phyloP scores from a whole-genome alignment of 2,329 filamentous ascomycete genomes.

The Claviceps lovelessii region DNA sequence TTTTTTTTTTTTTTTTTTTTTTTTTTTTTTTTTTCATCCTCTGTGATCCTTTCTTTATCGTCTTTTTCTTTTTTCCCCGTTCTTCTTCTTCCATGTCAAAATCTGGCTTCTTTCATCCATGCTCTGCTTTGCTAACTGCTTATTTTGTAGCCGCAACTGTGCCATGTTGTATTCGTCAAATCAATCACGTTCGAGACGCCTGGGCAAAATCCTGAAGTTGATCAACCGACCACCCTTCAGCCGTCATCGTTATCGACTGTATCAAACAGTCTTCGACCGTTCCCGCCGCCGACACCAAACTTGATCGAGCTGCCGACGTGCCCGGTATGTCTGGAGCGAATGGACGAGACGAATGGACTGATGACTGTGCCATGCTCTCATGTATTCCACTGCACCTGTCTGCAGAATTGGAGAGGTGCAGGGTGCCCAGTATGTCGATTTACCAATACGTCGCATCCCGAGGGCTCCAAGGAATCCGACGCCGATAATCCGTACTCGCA shows the following conservation, averaged over 20 bases:
- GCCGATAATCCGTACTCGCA: conserved; percentile 34
- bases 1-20: not conserved
- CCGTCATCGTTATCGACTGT: conserved; percentile 24
- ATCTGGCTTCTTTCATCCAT: too few species aligned
- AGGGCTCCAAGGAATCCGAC: conserved; percentile 21
- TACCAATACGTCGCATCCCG: conserved; percentile 37
- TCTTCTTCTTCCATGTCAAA: not conserved
- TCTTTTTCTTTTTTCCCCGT: not conserved
- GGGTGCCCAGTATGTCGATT: conserved; percentile 93
- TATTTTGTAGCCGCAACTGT: conserved; percentile 61
- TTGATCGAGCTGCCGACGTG: conserved; percentile 88
- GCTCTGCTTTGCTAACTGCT: conserved; percentile 7
- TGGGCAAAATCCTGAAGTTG: conserved; percentile 31
- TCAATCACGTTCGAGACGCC: conserved; percentile 72
- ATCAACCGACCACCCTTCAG: conserved; percentile 40
- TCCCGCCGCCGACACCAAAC: conserved; percentile 59
- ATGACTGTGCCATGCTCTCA: conserved; percentile 96
- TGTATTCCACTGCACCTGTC: conserved; percentile 90
- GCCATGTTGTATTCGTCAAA: conserved; percentile 88
- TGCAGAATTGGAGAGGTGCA: conserved; percentile 89
- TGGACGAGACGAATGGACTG: conserved; percentile 93
- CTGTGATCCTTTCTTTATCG: not conserved
- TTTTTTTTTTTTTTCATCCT: not conserved
- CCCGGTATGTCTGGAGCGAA: conserved; percentile 88
- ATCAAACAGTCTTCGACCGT: conserved; percentile 39